Evolutionary conservation across 169 alveolate genomes (phyloP).

Genomic region (Cyclospora cayetanensis): DNA sequence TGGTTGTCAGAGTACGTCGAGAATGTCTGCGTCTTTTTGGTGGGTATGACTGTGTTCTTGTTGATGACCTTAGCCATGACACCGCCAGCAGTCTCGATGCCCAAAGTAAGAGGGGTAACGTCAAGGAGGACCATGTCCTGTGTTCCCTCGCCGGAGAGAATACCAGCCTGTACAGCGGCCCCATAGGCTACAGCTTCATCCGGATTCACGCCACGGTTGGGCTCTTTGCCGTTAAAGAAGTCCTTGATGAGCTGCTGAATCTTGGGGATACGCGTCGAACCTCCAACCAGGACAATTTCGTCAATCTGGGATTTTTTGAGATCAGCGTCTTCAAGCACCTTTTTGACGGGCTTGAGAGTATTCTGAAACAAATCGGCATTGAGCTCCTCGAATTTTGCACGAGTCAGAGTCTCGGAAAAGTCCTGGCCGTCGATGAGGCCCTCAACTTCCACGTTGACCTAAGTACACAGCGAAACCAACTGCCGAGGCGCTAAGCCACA

Average conservation of each 20-base stretch:
- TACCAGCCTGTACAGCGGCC: slow-evolving; percentile 96
- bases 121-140: slow-evolving; percentile 92
- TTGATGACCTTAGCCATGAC: slow-evolving; percentile 95
- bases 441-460: slow-evolving; percentile 86
- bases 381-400: slow-evolving; percentile 95
- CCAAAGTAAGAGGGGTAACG: slow-evolving; percentile 95
- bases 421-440: slow-evolving; percentile 89
- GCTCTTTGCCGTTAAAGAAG: slow-evolving; percentile 94
- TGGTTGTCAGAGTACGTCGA: slow-evolving; percentile 96
- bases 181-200: slow-evolving; percentile 97
- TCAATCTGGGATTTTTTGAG: slow-evolving; percentile 90
- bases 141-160: slow-evolving; percentile 91
- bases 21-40: slow-evolving; percentile 95
- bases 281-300: slow-evolving; percentile 97
- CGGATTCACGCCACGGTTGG: slow-evolving; percentile 94
- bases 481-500: too few species aligned
- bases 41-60: slow-evolving; percentile 96
- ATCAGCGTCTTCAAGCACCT: slow-evolving; percentile 90
- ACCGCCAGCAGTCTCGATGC: slow-evolving; percentile 98
- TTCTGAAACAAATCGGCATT: slow-evolving; percentile 89
- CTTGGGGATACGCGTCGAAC: slow-evolving; percentile 96
- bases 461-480: background rate
- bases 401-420: slow-evolving; percentile 89
- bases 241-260: slow-evolving; percentile 92
- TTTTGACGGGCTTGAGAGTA: slow-evolving; percentile 90